These are phyloP conservation scores for Spencermartinsiella europaea DNA, from an alignment of 805 yeast genomes.

Conservation along the genomic window DNA sequence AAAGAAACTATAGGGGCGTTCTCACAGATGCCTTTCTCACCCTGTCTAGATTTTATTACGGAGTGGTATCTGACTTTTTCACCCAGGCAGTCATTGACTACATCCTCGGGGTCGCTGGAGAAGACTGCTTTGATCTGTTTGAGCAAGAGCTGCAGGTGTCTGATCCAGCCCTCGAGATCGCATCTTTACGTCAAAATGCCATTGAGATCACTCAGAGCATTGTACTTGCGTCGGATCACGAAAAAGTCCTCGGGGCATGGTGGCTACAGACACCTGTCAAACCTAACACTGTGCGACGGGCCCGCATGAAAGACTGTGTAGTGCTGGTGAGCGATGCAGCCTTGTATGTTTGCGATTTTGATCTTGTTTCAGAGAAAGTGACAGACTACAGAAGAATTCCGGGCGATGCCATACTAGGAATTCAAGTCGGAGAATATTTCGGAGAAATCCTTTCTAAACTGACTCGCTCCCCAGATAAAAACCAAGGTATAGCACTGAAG, in stretches of 20 bases:
- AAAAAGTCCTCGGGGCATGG: slow-evolving; percentile 32
- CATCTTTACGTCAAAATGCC: slow-evolving; percentile 24
- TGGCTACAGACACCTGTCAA: slow-evolving; percentile 28
- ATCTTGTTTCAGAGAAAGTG: slow-evolving; percentile 19
- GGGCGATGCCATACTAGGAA: slow-evolving; percentile 5
- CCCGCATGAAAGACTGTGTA: slow-evolving; percentile 22
- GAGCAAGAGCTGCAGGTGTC: slow-evolving; percentile 32
- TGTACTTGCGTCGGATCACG: slow-evolving; percentile 20
- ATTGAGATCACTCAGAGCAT: slow-evolving; percentile 22
- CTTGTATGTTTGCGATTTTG: slow-evolving; percentile 26
- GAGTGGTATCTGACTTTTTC: slow-evolving; percentile 41
- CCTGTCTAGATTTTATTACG: slow-evolving; percentile 40
- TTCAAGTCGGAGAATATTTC: slow-evolving; percentile 24
- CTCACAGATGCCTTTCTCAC: slow-evolving; percentile 41
- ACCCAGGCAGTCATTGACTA: slow-evolving; percentile 42
- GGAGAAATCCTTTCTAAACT: slow-evolving; percentile 18
- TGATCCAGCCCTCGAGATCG: slow-evolving; percentile 27
- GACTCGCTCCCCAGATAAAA: slow-evolving; percentile 18
- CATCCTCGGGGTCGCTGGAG: slow-evolving; percentile 35
- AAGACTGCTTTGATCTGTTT: slow-evolving; percentile 38
- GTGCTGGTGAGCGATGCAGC: slow-evolving; percentile 26
- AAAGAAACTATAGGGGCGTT: slow-evolving; percentile 39
- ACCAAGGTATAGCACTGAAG: slow-evolving; percentile 18
- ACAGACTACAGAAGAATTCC: slow-evolving; percentile 17
- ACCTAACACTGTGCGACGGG: slow-evolving; percentile 13